A percentile compares a stretch with the other conserved stretches of the same genome.
phyloP scores from a whole-genome alignment of 345 rosid genomes.

The Zanthoxylum bungeanum region DNA sequence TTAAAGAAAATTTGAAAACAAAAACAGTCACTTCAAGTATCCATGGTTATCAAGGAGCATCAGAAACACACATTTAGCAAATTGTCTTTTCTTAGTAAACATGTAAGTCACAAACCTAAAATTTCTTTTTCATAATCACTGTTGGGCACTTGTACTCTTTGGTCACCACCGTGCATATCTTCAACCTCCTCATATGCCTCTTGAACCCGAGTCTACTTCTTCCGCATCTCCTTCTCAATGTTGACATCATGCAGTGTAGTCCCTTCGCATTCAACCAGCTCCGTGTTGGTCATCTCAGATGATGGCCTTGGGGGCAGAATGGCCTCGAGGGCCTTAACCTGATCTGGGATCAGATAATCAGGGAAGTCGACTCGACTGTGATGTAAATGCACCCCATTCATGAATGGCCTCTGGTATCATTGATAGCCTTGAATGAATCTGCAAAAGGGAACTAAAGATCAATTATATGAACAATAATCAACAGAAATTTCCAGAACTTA shows the following conservation, averaged over 20 bases:
- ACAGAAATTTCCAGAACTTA: not conserved
- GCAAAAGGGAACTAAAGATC: slow-evolving; percentile 4
- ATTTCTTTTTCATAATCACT: slow-evolving; percentile 32
- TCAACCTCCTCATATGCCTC: slow-evolving; percentile 65
- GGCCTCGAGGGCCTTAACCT: slow-evolving; percentile 65
- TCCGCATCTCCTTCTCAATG: slow-evolving; percentile 85
- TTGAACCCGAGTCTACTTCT: slow-evolving; percentile 53
- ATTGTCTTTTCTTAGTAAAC: too few relatives aligned
- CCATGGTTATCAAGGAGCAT: not conserved
- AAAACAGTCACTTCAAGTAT: not conserved
- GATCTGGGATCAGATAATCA: slow-evolving; percentile 59
- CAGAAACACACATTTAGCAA: not conserved
- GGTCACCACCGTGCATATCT: slow-evolving; percentile 49
- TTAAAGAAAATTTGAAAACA: too few relatives aligned
- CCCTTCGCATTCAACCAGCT: slow-evolving; percentile 86
- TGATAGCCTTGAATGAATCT: slow-evolving; percentile 80
- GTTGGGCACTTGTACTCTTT: slow-evolving; percentile 77
- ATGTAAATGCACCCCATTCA: slow-evolving; percentile 91
- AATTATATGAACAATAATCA: not conserved
- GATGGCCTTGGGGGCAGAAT: slow-evolving; percentile 52
- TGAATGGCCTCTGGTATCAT: slow-evolving; percentile 79
- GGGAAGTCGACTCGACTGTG: slow-evolving; percentile 90
- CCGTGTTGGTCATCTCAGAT: slow-evolving; percentile 62
- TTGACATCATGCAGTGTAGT: slow-evolving; percentile 81
- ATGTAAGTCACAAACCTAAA: too few relatives aligned